Evolutionary conservation across 225 moss, liverwort and hornwort genomes (phyloP).

Genomic region (Polytrichum commune): DNA sequence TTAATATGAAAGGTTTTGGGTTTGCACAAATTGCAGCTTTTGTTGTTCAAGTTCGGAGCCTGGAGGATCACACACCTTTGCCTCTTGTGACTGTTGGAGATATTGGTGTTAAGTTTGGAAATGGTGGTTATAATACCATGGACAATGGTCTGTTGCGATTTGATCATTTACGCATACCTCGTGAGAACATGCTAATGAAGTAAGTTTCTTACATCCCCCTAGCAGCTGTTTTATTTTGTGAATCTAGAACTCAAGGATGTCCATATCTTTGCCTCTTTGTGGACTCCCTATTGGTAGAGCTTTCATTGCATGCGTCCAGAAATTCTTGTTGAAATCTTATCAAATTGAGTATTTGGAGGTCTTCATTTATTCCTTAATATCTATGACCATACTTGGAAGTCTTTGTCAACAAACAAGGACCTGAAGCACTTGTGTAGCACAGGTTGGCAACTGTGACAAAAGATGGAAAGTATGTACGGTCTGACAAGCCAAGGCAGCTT

Average conservation of each 20-base stretch:
- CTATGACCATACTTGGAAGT: too few species aligned
- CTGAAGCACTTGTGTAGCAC: constrained; percentile 2
- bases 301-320: too few species aligned
- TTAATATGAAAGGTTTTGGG: background rate
- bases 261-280: too few species aligned
- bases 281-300: too few species aligned
- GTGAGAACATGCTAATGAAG: constrained; percentile 95
- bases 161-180: constrained; percentile 83
- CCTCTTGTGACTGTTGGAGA: constrained; percentile 82
- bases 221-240: too few species aligned
- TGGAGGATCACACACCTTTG: constrained; percentile 84
- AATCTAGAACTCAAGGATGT: too few species aligned
- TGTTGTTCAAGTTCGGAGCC: constrained; percentile 79
- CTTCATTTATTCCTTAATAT: too few species aligned
- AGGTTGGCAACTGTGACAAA: constrained; percentile 82
- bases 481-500: constrained; percentile 71
- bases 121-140: constrained; percentile 93
- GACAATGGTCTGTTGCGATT: constrained; percentile 90
- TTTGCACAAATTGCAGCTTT: constrained; percentile 55
- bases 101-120: constrained; percentile 97
- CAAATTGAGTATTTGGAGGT: too few species aligned
- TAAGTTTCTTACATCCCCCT: constrained; percentile 10
- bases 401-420: background rate
- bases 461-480: constrained; percentile 71
- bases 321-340: too few species aligned